Base-by-base conservation (phyloP, 768 basidiomycete genomes). In the Lentinula raphanica region DNA sequence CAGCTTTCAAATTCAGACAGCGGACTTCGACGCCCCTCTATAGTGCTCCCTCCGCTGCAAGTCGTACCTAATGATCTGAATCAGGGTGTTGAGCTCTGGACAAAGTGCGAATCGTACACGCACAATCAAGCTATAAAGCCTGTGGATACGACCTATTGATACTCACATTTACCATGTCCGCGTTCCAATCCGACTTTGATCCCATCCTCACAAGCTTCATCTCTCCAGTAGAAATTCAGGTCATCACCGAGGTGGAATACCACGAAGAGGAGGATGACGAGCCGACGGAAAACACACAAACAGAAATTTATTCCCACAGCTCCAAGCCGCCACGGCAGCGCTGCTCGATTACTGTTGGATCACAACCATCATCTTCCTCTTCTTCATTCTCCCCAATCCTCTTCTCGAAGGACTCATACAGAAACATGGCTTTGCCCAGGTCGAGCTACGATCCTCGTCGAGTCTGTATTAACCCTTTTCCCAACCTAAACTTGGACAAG, bases 381-480 rank as follows among this genome's bases (percentile, higher is more conserved):
- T 5, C 13, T 11, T 25, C 54, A 38, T 11, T 25, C 12, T 19
- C 39, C 25, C 21, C 25, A 9, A 55, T 7, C 9, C 12, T 44
- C 40, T 9, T 35, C 25, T 28, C 1, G 2, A 29, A 29, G 25
- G 11, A 35, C 35, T 25, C 32, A 36, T 31, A 32, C 44, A 35
- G 27, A 44, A 42, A 25, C 21, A 74, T 81, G 77, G 76, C 79
- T 25, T 70, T 81, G 40, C 79, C 82, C 31, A 76, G 80, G 59
- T 74, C 84, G 32, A 63, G 78, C 58, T 88, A 87, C 60, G 88
- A 89, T 72, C 87, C 88, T 4, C 77, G 87, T 35, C 71, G 87
- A 60, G 84, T 90, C 45, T 90, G 87, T 67, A 64, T 89, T 58
- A 91, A 94, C 74, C 88, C 90, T 0, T 89, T 94, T 62, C 94